A percentile compares a stretch with the other conserved stretches of the same genome.
Conservation (phyloP, 768 basidiomycete genomes). For the Agaricus subrufescens region DNA sequence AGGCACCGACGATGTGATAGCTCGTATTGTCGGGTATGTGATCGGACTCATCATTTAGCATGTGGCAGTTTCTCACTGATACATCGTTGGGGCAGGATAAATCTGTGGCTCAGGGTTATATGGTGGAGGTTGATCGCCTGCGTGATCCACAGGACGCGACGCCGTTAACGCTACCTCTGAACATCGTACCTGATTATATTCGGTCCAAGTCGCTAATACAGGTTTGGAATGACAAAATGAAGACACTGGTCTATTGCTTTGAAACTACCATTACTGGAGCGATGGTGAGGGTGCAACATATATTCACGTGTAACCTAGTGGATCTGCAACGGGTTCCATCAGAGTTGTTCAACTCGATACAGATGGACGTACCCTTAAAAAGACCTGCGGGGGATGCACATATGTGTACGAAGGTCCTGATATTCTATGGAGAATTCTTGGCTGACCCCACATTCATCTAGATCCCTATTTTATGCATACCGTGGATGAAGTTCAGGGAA, state of each 20-base stretch:
- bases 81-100: conserved; percentile 13
- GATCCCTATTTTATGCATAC: conserved; percentile 27
- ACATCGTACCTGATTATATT: conserved; percentile 19
- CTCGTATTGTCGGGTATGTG: conserved; percentile 32
- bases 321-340: conserved; percentile 34
- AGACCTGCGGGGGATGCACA: conserved; percentile 23
- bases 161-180: conserved; percentile 26
- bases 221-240: conserved; percentile 27
- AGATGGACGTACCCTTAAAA: conserved; percentile 27
- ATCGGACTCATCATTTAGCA: not conserved
- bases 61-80: too few relatives aligned
- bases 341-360: conserved; percentile 32
- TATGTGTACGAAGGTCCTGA: conserved; percentile 10
- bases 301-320: conserved; percentile 46
- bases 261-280: not conserved
- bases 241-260: conserved; percentile 27
- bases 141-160: conserved; percentile 31
- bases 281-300: conserved; percentile 28
- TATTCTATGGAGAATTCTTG: not conserved
- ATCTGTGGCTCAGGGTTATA: conserved; percentile 18
- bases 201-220: conserved; percentile 11
- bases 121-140: conserved; percentile 23
- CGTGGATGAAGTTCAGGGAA: conserved; percentile 7
- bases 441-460: conserved; percentile 6
- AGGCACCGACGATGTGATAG: conserved; percentile 44